Conservation (phyloP, 164 flowering plant genomes). For the Dillenia suffruticosa region DNA sequence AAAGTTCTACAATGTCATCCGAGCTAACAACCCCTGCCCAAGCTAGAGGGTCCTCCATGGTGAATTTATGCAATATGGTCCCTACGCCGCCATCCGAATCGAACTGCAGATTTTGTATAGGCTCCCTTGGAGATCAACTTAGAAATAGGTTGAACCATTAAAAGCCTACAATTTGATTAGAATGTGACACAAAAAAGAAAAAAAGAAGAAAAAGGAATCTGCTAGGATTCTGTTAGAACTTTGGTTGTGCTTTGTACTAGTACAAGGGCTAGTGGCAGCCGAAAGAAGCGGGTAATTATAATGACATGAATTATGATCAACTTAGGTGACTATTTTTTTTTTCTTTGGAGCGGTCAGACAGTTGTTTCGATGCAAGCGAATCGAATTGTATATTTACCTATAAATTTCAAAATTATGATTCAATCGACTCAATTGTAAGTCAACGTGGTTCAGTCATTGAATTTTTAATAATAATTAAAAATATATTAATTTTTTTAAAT, state of each 20-base stretch:
- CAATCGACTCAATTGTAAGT: too few relatives aligned
- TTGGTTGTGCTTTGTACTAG: conserved; percentile 1
- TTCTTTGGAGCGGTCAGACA: conserved; percentile 10
- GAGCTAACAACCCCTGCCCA: too few relatives aligned
- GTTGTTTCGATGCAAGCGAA: conserved; percentile 1
- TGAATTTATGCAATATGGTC: too few relatives aligned
- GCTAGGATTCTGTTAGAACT: not conserved
- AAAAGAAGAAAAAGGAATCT: too few relatives aligned
- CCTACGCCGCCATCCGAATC: too few relatives aligned
- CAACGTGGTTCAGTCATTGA: too few relatives aligned
- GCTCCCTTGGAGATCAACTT: not conserved
- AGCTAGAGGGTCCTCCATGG: too few relatives aligned
- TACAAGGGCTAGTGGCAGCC: conserved; percentile 35
- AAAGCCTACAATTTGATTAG: not conserved
- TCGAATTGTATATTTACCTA: too few relatives aligned
- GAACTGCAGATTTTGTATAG: not conserved
- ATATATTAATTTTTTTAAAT: too few relatives aligned
- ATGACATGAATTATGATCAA: conserved; percentile 25
- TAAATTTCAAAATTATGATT: too few relatives aligned
- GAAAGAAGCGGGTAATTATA: conserved; percentile 26
- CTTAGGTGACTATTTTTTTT: conserved; percentile 18
- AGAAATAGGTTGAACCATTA: not conserved
- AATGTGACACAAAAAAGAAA: not conserved
- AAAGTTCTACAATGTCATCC: not conserved
- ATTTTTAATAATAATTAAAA: too few relatives aligned